Base-by-base conservation (phyloP, 1,284 basidiomycete genomes). In the Rhodotorula mucilaginosa region DNA sequence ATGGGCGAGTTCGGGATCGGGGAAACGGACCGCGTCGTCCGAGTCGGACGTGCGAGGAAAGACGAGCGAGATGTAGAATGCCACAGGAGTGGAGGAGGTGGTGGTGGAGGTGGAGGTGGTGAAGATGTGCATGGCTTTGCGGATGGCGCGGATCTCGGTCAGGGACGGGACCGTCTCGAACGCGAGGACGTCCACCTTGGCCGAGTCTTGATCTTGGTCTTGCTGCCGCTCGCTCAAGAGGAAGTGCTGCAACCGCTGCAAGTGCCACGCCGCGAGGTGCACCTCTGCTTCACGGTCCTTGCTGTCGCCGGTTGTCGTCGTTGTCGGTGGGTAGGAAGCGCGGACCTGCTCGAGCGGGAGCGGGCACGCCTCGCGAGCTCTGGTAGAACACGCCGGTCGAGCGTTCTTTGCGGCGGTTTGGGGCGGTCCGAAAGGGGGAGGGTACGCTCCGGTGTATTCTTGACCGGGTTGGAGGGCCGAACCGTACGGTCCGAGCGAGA, bases 371-470 rank as follows among this genome's bases (percentile, higher is more conserved):
- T 56, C 62, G 52, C 58, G 47, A 6, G 71, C 71, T 18, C 2
- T 26, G 19, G 62, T 15, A 5, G n/a, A 31, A 19, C 64, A 61
- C 3, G 65, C 63, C 5, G 64, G 49, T 48, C 52, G 23, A 23
- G 72, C 44, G 6, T 61, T 44, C 1, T n/a, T 4, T 0, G 56
- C 61, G 15, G 47, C 56, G 5, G 65, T 52, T 21, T 31, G 29
- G 13, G 54, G 48, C 10, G 70, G 58, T 23, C 68, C 66, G 54
- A 70, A 77, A 1, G 77, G 75, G 2, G 67, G 34, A 7, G 74
- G 74, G 73, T 78, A 78, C n/a, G 64, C 58, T 6, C 77, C 77
- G n/a, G 62, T 68, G 71, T 78, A 78, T 39, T 78, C 77, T 57
- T 73, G 76, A 1, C 74, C 76, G 1, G 77, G 77, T 39, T 67